phyloP scores from a whole-genome alignment of 2,329 filamentous ascomycete genomes.

The Exophiala lecanii-corni region DNA sequence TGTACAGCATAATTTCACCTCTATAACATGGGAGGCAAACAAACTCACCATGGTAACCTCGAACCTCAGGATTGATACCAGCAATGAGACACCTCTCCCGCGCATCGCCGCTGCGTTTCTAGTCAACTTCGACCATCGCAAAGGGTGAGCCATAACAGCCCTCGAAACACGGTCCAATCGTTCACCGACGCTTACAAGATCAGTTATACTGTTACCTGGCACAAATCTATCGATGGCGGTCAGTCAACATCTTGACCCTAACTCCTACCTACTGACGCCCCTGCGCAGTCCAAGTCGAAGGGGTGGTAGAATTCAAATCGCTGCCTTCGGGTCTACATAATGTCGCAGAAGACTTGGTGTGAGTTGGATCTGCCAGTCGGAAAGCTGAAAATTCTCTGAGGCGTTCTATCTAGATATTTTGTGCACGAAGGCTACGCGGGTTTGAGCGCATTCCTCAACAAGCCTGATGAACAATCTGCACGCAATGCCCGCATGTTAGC shows the following conservation, averaged over 20 bases:
- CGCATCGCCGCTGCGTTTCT: conserved; percentile 74
- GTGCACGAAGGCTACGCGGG: conserved; percentile 80
- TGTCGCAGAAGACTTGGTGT: conserved; percentile 75
- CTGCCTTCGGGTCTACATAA: conserved; percentile 89
- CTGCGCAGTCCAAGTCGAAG: conserved; percentile 60
- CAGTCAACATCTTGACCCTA: conserved; percentile 16
- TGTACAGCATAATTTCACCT: not conserved
- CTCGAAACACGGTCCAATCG: not conserved
- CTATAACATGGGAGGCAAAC: not conserved
- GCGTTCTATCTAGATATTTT: conserved; percentile 94
- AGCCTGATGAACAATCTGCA: conserved; percentile 69
- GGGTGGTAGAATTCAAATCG: conserved; percentile 92
- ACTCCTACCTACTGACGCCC: conserved; percentile 10
- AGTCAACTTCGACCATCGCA: conserved; percentile 87
- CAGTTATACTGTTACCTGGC: conserved; percentile 82
- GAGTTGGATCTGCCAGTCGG: conserved; percentile 27
- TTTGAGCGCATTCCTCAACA: conserved; percentile 85
- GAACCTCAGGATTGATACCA: conserved; percentile 16
- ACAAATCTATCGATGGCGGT: conserved; percentile 64
- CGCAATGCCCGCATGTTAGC: conserved; percentile 91
- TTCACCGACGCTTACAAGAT: conserved; percentile 8
- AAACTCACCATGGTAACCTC: not conserved
- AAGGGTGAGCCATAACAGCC: conserved; percentile 56
- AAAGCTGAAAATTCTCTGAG: not conserved
- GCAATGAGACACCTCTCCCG: conserved; percentile 27